Evolutionary conservation across 139 green algal species (phyloP).

Genomic region (Closterium sp.): DNA sequence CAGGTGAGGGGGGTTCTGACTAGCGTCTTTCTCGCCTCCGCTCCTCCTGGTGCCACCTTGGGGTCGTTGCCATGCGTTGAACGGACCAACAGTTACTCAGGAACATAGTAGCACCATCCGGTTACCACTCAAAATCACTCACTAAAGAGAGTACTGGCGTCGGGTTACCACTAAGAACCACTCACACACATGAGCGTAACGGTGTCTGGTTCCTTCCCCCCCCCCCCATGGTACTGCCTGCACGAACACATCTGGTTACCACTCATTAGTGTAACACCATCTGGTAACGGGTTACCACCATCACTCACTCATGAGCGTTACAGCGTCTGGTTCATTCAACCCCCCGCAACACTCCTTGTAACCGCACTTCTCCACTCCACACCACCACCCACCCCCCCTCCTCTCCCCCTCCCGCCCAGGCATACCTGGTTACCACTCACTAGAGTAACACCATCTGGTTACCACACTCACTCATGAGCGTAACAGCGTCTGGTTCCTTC

Average conservation of each 20-base stretch:
- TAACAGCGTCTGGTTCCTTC: neutral
- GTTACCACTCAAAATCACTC: no score
- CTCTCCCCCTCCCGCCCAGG: neutral
- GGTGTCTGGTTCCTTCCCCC: neutral
- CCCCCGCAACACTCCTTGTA: neutral
- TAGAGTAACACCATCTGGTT: neutral
- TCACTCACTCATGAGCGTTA: neutral
- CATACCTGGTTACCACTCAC: neutral
- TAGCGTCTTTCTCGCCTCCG: no score
- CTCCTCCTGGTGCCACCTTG: no score
- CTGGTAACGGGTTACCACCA: neutral
- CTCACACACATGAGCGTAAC: no score
- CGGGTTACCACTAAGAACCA: no score
- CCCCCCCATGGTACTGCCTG: neutral
- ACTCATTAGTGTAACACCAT: neutral
- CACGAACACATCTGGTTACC: neutral
- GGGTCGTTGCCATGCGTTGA: no score
- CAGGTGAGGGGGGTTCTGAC: no score
- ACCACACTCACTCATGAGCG: neutral
- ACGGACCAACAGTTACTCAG: no score
- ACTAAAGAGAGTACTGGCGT: no score
- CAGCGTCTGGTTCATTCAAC: neutral
- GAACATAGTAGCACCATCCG: no score
- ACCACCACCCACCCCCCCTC: neutral
- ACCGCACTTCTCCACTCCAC: neutral